Conservation (phyloP, 108 stramenopile genomes). For the Licmophora abbreviata region DNA sequence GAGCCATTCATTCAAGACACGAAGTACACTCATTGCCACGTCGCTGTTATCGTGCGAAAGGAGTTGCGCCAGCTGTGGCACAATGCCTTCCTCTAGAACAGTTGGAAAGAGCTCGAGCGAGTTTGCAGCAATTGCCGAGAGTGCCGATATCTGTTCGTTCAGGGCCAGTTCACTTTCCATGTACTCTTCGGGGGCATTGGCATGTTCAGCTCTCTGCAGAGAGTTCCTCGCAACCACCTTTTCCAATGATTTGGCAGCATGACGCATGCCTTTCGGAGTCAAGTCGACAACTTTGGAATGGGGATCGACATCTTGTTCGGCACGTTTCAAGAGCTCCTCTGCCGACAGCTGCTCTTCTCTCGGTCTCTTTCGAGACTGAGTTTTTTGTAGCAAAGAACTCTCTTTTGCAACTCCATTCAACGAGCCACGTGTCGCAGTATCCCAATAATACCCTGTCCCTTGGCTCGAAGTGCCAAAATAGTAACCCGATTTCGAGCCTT, state of each 20-base stretch:
- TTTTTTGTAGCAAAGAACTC: slow-evolving; percentile 16
- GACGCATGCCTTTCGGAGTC: slow-evolving; percentile 35
- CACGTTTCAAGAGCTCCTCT: slow-evolving; percentile 46
- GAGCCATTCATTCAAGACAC: slow-evolving; percentile 57
- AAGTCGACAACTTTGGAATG: slow-evolving; percentile 32
- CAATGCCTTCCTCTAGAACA: slow-evolving; percentile 14
- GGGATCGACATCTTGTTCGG: slow-evolving; percentile 30
- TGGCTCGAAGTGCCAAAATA: slow-evolving; percentile 48
- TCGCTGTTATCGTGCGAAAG: slow-evolving; percentile 64
- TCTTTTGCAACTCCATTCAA: slow-evolving; percentile 1
- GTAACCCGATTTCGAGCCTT: slow-evolving; percentile 52
- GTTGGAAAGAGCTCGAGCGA: slow-evolving; percentile 26
- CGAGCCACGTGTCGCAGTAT: slow-evolving; percentile 21
- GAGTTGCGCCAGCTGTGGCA: slow-evolving; percentile 19
- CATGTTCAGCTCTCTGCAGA: slow-evolving; percentile 34
- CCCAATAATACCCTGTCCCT: slow-evolving; percentile 68
- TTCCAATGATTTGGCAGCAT: slow-evolving; percentile 28
- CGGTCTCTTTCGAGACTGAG: slow-evolving; percentile 39
- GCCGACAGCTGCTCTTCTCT: slow-evolving; percentile 14
- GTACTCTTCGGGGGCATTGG: slow-evolving; percentile 46
- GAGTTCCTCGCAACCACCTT: slow-evolving; percentile 34
- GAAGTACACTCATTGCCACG: slow-evolving; percentile 42
- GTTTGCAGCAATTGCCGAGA: slow-evolving; percentile 42
- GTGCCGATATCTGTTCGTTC: slow-evolving; percentile 45
- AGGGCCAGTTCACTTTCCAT: slow-evolving; percentile 64